Base-by-base conservation (phyloP, 2,329 filamentous ascomycete species). In the Xylogone sp. region DNA sequence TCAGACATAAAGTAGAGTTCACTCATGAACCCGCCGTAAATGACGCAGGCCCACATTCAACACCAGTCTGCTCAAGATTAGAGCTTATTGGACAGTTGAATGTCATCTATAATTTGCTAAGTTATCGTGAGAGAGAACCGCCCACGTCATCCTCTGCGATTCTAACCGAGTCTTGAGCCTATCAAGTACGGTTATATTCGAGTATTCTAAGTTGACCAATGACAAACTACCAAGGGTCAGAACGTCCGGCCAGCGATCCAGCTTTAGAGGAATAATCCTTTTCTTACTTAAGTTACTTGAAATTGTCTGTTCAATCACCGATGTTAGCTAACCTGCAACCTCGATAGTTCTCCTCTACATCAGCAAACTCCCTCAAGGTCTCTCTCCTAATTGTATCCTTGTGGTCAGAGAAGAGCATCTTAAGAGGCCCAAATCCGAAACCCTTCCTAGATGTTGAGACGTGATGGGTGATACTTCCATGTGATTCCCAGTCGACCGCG, bases 191-290 rank as follows among this genome's bases (percentile, higher is more conserved):
- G 24, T 27, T 27, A 27, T 27, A 10, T 27, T 27, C 24, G 24
- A 27, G 24, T 27, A 27, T 27, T 27, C 24, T 27, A 27, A 27
- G 24, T 27, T 27, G 10, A 27, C 24, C 24, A 27, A 27, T 27
- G 24, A 10, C 24, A 27, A 27, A 27, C 24, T 27, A 27, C 24
- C 24, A 27, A 27, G 24, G 24, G 24, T 5, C 24, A 27, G 24
- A 27, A 27, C 24, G 24, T 27, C 24, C 24, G 24, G 51, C 57
- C 61, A 55, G 57, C 60, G 46, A 58, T 55, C 62, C 57, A 59
- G 18, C 53, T 57, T 43, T 13, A 19, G 42, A 13, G 42, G 20
- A 43, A 43, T 43, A 43, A 43, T 43, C 42, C 20, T 43, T 43
- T 43, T 43, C 42, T 13, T 43, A 43, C 42, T 19, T n/a, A n/a